Percentiles rank a stretch among this genome's conserved stretches.
Conservation (phyloP, 2,329 filamentous ascomycete genomes). For the Venturia nashicola region DNA sequence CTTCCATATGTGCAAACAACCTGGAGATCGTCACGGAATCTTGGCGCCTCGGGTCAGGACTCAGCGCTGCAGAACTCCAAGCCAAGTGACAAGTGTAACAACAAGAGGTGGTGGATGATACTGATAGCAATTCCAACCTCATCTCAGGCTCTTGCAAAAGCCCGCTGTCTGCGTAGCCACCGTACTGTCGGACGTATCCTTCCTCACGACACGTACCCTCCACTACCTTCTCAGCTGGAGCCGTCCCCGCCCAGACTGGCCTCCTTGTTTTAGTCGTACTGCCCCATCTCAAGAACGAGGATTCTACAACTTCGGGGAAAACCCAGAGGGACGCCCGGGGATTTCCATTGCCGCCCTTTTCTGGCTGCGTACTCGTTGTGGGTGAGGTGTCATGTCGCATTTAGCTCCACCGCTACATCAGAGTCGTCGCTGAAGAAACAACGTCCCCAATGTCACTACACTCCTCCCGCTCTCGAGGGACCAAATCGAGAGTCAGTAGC, state of each 20-base stretch:
- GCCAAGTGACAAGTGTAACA: not conserved
- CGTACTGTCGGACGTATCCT: not conserved
- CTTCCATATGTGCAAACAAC: not conserved
- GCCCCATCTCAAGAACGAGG: not conserved
- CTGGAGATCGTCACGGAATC: not conserved
- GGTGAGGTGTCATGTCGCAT: not conserved
- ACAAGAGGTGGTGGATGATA: not conserved
- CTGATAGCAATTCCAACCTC: not conserved
- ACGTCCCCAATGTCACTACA: constrained; percentile 16
- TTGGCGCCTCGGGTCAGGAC: not conserved
- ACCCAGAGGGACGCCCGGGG: not conserved
- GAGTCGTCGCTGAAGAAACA: not conserved
- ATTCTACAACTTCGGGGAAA: not conserved
- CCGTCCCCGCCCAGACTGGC: not conserved
- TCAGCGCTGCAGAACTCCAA: not conserved
- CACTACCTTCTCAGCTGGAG: not conserved
- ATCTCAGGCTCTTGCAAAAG: too few species aligned
- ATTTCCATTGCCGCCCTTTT: not conserved
- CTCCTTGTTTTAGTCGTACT: not conserved
- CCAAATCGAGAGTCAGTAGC: constrained; percentile 29
- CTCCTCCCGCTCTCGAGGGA: constrained; percentile 18
- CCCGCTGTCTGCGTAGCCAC: not conserved
- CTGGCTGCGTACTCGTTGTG: not conserved
- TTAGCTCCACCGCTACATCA: not conserved
- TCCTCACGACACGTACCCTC: not conserved